These are phyloP conservation scores for Rhynchosporium secalis DNA, from an alignment of 2,329 filamentous ascomycete genomes.

Conservation along the genomic window DNA sequence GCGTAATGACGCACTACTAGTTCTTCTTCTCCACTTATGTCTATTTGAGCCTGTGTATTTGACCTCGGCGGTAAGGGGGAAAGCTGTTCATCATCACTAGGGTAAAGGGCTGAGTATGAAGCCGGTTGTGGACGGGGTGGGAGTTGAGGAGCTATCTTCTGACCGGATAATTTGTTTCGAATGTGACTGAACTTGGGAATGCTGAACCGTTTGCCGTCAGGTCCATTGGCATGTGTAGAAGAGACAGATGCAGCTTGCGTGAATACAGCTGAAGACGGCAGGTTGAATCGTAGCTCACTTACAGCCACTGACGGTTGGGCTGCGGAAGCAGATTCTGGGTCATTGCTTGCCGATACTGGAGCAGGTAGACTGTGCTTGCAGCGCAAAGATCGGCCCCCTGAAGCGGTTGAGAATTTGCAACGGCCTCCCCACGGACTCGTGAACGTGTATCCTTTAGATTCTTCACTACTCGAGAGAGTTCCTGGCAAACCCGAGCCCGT, in stretches of 20 bases:
- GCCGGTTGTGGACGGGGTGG: constrained; percentile 28
- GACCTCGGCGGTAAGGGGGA: constrained; percentile 31
- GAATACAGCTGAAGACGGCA: constrained; percentile 61
- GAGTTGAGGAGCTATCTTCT: constrained; percentile 29
- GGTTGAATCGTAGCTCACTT: constrained; percentile 88
- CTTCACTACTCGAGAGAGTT: constrained; percentile 9
- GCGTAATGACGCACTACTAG: neutral
- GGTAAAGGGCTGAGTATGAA: constrained; percentile 32
- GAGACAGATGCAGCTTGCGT: constrained; percentile 34
- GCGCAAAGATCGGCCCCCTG: constrained; percentile 71
- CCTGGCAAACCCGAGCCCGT: constrained; percentile 20
- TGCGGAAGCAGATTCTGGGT: constrained; percentile 20
- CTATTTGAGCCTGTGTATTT: constrained; percentile 15
- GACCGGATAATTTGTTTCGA: constrained; percentile 39
- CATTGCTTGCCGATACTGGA: constrained; percentile 36
- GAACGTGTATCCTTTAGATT: constrained; percentile 68
- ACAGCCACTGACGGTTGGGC: constrained; percentile 45
- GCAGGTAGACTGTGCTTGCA: constrained; percentile 70
- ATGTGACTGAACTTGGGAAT: constrained; percentile 32
- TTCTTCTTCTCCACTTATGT: constrained; percentile 25
- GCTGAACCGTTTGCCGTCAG: constrained; percentile 23
- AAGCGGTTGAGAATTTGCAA: constrained; percentile 82
- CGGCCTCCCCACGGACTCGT: constrained; percentile 81
- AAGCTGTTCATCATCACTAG: constrained; percentile 34
- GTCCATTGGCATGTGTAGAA: constrained; percentile 24